Base-by-base conservation (phyloP, 1,139 yeast genomes). In the Nakaseomyces glabratus region DNA sequence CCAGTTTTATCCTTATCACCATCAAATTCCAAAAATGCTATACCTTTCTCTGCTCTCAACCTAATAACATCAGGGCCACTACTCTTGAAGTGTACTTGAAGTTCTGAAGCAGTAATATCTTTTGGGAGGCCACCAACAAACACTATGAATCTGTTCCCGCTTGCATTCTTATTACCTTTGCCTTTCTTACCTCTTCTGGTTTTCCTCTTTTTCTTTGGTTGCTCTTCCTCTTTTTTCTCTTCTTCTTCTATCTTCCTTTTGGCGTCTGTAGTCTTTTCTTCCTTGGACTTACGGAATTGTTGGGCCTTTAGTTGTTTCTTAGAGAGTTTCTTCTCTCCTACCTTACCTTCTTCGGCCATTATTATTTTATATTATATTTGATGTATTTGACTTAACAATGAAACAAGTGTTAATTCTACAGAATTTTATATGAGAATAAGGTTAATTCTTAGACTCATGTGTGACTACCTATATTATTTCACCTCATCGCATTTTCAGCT, bases 81-180 rank as follows among this genome's bases (percentile, higher is more conserved):
- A 25, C 76, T 72, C 47, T 76, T 73, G 63, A 90, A 85, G 60
- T 88, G 96, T n/a, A 69, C 62, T 36, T 65, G 61, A 24, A 90
- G 58, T 41, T 82, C 85, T 4, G 70, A 68, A 38, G 72, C 73
- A 1, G 75, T 68, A 18, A 76, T 61, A 42, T 76, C 77, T 57
- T 74, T 84, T 2, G 97, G 95, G 40, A 90, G 65, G 51, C 88
- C 86, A 9, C 98, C 98, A n/a, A 86, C 86, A 60, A 90, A 90
- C 28, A 90, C 61, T 35, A 90, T 71, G 51, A 82, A 86, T 49
- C 94, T 63, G 24, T 85, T 82, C 0, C 80, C 80, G 16, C 82
- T 82, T 44, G 75, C 76, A 58, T 75, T 76, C 14, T 85, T 84
- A 60, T 85, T 66, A 61, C 90, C 47, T 33, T 44, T 47, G 19